phyloP scores from a whole-genome alignment of 1,284 basidiomycete species.

The Cutaneotrichosporon mucoides region DNA sequence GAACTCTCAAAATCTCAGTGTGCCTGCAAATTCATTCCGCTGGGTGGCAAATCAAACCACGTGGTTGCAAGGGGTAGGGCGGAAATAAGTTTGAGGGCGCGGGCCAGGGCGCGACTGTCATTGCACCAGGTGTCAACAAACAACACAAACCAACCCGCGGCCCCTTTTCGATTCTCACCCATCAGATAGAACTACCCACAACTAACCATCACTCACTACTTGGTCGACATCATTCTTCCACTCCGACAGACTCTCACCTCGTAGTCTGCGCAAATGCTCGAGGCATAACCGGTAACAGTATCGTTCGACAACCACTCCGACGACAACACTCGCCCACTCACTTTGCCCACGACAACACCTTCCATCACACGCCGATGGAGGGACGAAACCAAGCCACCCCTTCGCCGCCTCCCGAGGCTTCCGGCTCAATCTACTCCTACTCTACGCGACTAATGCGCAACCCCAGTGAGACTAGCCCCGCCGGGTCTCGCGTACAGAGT shows the following conservation, averaged over 20 bases:
- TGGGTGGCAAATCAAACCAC: conserved; percentile 9
- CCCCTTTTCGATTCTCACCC: not conserved
- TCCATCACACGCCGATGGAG: not conserved
- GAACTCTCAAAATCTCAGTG: conserved; percentile 10
- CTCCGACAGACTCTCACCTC: too few relatives aligned
- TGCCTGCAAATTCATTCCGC: not conserved
- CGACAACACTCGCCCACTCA: not conserved
- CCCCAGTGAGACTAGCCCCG: not conserved
- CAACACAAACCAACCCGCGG: not conserved
- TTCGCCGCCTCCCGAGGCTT: conserved; percentile 2
- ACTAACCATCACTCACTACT: too few relatives aligned
- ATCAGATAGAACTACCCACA: too few relatives aligned
- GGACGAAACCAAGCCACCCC: not conserved
- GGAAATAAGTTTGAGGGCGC: not conserved
- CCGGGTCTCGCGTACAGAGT: conserved; percentile 18
- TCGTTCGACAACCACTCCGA: not conserved
- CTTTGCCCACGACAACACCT: not conserved
- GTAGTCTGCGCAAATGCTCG: not conserved
- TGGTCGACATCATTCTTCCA: too few relatives aligned
- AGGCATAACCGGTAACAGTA: not conserved
- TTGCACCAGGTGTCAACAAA: conserved; percentile 1
- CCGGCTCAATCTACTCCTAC: conserved; percentile 41
- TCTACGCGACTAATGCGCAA: conserved; percentile 32
- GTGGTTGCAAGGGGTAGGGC: not conserved
- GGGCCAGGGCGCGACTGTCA: not conserved